A percentile compares a stretch with the other conserved stretches of the same genome.
phyloP scores from a whole-genome alignment of 495 filamentous ascomycete genomes.

The Cercophora newfieldiana region DNA sequence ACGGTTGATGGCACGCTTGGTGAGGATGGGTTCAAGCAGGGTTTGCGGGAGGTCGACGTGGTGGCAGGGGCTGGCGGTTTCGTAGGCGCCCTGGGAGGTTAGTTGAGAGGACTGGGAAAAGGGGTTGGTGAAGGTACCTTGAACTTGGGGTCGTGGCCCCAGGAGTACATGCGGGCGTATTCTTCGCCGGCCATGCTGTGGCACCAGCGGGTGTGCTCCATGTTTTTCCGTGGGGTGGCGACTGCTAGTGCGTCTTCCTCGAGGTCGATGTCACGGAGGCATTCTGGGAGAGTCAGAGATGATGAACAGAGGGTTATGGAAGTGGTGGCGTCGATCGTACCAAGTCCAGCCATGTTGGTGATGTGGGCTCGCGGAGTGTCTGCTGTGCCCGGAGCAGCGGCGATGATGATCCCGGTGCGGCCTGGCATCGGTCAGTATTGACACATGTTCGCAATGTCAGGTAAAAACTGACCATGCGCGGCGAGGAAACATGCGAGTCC shows the following conservation, averaged over 20 bases:
- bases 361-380: slow-evolving; percentile 59
- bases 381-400: slow-evolving; percentile 46
- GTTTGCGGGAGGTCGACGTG: slow-evolving; percentile 55
- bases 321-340: neutral
- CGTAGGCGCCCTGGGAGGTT: slow-evolving; percentile 51
- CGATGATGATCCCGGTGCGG: slow-evolving; percentile 50
- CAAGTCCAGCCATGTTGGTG: slow-evolving; percentile 44
- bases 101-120: neutral
- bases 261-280: slow-evolving; percentile 54
- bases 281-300: slow-evolving; percentile 28
- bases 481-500: slow-evolving; percentile 56
- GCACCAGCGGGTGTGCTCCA: slow-evolving; percentile 56
- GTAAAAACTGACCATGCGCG: slow-evolving; percentile 40
- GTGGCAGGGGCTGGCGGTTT: slow-evolving; percentile 47
- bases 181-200: slow-evolving; percentile 57
- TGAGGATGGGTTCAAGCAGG: slow-evolving; percentile 52
- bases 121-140: slow-evolving; percentile 33
- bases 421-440: slow-evolving; percentile 27
- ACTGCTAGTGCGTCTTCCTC: slow-evolving; percentile 40
- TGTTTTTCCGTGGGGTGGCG: slow-evolving; percentile 39
- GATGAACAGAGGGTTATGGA: neutral
- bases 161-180: slow-evolving; percentile 53
- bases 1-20: slow-evolving; percentile 40
- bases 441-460: no score
- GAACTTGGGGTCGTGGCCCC: slow-evolving; percentile 52